These are phyloP conservation scores for Colletotrichum theobromicola DNA, from an alignment of 2,329 filamentous ascomycete species.

Conservation along the genomic window DNA sequence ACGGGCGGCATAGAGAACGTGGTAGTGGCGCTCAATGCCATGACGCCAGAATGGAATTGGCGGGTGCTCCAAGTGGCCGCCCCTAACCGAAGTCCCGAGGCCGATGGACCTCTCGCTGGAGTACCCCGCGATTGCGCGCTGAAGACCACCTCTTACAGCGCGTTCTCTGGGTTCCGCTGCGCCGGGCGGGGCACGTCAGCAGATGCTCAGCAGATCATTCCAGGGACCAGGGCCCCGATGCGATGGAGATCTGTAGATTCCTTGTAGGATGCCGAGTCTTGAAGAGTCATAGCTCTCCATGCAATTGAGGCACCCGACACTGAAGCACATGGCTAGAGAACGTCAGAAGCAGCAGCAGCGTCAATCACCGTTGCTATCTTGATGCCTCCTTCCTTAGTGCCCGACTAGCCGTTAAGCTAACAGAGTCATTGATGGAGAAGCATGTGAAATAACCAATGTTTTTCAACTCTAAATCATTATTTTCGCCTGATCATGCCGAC, in stretches of 20 bases:
- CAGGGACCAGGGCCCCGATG: slow-evolving; percentile 9
- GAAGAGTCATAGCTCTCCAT: background rate
- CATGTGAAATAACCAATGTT: slow-evolving; percentile 1
- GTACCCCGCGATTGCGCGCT: slow-evolving; percentile 16
- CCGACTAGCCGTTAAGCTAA: slow-evolving; percentile 2
- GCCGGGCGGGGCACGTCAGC: slow-evolving; percentile 7
- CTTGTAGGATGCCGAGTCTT: background rate
- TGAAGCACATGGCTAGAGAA: background rate
- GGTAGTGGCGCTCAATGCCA: background rate
- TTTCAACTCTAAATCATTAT: slow-evolving; percentile 3
- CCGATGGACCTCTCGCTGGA: slow-evolving; percentile 5
- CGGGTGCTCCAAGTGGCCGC: slow-evolving; percentile 11
- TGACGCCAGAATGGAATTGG: slow-evolving; percentile 8
- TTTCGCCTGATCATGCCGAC: background rate
- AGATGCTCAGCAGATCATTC: background rate
- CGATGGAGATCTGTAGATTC: background rate
- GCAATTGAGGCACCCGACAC: background rate
- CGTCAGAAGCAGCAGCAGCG: background rate
- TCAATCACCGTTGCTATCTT: background rate
- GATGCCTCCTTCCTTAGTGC: background rate
- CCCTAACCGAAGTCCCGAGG: slow-evolving; percentile 20
- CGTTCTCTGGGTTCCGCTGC: slow-evolving; percentile 10
- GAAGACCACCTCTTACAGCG: slow-evolving; percentile 8
- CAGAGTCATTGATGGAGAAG: background rate
- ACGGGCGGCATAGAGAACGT: slow-evolving; percentile 10